Evolutionary conservation across 2,329 filamentous ascomycete species (phyloP).

Genomic region (Colletotrichum gloeosporioides): DNA sequence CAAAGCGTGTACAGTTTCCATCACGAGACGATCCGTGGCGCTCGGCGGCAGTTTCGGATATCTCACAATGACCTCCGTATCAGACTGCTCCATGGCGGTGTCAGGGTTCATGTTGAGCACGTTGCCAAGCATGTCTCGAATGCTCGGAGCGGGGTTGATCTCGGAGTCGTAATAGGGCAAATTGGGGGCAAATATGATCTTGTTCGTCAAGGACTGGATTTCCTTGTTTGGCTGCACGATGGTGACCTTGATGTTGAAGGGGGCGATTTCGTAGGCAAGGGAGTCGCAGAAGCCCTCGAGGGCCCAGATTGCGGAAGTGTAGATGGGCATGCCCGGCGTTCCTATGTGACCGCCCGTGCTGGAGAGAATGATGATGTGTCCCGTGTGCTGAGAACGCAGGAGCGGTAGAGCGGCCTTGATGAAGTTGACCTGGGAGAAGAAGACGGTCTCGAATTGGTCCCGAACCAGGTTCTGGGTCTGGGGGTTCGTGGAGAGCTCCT

Average conservation of each 20-base stretch:
- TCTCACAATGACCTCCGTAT: slow-evolving; percentile 60
- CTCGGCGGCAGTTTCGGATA: slow-evolving; percentile 76
- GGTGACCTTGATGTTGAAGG: slow-evolving; percentile 95
- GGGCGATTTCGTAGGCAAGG: slow-evolving; percentile 93
- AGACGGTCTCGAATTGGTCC: slow-evolving; percentile 93
- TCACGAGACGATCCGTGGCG: slow-evolving; percentile 76
- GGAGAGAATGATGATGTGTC: slow-evolving; percentile 89
- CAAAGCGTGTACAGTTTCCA: slow-evolving; percentile 90
- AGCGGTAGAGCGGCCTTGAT: slow-evolving; percentile 87
- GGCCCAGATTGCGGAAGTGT: slow-evolving; percentile 92
- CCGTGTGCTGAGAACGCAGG: slow-evolving; percentile 79
- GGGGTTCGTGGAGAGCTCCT: slow-evolving; percentile 79
- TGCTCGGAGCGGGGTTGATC: slow-evolving; percentile 77
- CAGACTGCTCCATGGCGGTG: slow-evolving; percentile 49
- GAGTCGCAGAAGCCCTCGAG: slow-evolving; percentile 96
- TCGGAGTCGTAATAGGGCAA: slow-evolving; percentile 70
- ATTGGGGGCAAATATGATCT: slow-evolving; percentile 82
- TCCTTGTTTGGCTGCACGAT: slow-evolving; percentile 97
- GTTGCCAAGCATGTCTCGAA: slow-evolving; percentile 82
- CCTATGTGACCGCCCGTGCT: slow-evolving; percentile 92
- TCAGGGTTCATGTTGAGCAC: slow-evolving; percentile 79
- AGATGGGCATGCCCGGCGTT: slow-evolving; percentile 88
- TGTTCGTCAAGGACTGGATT: slow-evolving; percentile 85
- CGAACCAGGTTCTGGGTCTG: slow-evolving; percentile 80
- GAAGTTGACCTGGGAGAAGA: slow-evolving; percentile 95